These are phyloP conservation scores for Pigoraptor vietnamica DNA, from an alignment of 78 protist species.

Conservation along the genomic window DNA sequence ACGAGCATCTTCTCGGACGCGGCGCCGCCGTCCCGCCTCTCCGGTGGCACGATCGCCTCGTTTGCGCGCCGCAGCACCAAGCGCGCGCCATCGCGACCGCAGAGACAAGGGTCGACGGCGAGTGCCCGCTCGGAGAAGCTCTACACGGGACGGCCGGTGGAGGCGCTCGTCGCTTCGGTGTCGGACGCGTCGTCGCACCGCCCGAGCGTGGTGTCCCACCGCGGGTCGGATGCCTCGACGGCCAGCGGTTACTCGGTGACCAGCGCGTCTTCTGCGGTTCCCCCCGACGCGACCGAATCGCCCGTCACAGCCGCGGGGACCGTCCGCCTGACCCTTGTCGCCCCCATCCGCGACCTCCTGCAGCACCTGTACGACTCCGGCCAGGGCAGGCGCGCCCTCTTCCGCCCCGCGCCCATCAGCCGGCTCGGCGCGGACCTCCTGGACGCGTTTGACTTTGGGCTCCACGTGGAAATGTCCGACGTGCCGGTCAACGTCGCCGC, in stretches of 20 bases:
- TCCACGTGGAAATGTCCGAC: background rate
- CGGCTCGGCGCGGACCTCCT: background rate
- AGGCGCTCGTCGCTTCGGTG: background rate
- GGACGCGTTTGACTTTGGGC: background rate
- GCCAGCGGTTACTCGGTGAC: no score
- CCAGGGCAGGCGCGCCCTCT: background rate
- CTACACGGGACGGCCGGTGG: background rate
- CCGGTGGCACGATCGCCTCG: background rate
- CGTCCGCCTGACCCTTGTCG: background rate
- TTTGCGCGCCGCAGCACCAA: background rate
- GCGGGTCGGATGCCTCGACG: background rate
- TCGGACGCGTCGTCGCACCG: background rate
- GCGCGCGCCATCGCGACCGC: background rate
- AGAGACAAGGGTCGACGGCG: background rate
- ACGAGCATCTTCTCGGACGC: background rate
- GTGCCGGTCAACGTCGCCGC: background rate
- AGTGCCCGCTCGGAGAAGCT: background rate
- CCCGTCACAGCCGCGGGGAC: background rate
- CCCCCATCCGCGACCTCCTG: background rate
- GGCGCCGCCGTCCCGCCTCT: background rate
- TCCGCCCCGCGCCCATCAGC: background rate
- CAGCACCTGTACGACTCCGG: background rate
- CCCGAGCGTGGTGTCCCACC: background rate
- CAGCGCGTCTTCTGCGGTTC: background rate
- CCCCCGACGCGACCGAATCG: background rate